Conservation (phyloP, 2,329 filamentous ascomycete species). For the Fonsecaea multimorphosa region DNA sequence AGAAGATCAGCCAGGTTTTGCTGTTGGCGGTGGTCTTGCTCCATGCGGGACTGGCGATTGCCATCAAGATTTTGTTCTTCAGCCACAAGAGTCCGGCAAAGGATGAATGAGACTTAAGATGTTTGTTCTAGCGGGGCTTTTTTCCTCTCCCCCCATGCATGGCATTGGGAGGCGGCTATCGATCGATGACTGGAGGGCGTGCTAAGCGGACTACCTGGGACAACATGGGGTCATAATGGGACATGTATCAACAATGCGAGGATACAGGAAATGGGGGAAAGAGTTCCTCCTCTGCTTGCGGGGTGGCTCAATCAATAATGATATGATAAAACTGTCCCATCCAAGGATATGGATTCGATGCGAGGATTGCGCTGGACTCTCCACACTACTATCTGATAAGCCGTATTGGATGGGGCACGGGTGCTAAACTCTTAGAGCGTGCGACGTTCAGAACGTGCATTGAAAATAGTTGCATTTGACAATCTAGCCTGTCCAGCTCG, state of each 20-base stretch:
- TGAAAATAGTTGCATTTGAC: not conserved
- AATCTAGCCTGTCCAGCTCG: not conserved
- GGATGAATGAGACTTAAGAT: constrained; percentile 41
- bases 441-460: not conserved
- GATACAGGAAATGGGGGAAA: not conserved
- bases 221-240: not conserved
- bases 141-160: too few relatives aligned
- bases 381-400: not conserved
- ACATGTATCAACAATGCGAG: constrained; percentile 1
- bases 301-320: not conserved
- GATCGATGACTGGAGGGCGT: not conserved
- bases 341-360: not conserved
- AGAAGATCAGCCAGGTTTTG: constrained; percentile 86
- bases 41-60: constrained; percentile 87
- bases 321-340: not conserved
- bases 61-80: constrained; percentile 97
- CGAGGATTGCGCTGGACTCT: not conserved
- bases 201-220: not conserved
- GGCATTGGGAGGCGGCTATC: not conserved
- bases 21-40: constrained; percentile 82
- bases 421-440: not conserved
- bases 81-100: constrained; percentile 71
- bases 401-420: not conserved
- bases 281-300: not conserved
- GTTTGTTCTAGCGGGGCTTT: constrained; percentile 4